phyloP scores from a whole-genome alignment of 2,329 filamentous ascomycete genomes.

The Arthrobotrys conoides region DNA sequence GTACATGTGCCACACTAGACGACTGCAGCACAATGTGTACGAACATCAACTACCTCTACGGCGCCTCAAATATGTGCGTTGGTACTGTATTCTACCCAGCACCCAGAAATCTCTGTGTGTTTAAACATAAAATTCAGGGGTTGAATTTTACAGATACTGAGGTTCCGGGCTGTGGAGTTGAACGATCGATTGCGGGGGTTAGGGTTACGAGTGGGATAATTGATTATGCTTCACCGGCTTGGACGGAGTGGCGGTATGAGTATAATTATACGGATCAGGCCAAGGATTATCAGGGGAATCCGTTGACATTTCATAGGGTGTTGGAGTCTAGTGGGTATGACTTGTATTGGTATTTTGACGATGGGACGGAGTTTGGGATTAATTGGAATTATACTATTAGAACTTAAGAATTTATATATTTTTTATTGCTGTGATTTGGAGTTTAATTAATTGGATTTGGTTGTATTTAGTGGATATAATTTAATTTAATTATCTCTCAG shows the following conservation, averaged over 20 bases:
- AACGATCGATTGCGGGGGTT: background rate
- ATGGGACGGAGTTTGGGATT: background rate
- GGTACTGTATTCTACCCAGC: background rate
- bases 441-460: too few species aligned
- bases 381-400: conserved; percentile 3
- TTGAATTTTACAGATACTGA: background rate
- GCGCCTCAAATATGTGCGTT: background rate
- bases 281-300: background rate
- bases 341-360: background rate
- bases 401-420: too few species aligned
- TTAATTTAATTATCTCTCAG: too few species aligned
- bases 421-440: too few species aligned
- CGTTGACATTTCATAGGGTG: background rate
- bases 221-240: background rate
- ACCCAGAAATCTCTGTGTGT: background rate
- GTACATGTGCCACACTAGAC: background rate
- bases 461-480: too few species aligned
- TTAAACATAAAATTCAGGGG: background rate
- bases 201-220: background rate
- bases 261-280: background rate
- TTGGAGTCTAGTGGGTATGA: background rate
- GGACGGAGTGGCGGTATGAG: background rate
- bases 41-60: conserved; percentile 3
- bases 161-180: background rate
- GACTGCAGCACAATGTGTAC: background rate